Base-by-base conservation (phyloP, 2,329 filamentous ascomycete genomes). In the Allantophomopsis cytisporea region DNA sequence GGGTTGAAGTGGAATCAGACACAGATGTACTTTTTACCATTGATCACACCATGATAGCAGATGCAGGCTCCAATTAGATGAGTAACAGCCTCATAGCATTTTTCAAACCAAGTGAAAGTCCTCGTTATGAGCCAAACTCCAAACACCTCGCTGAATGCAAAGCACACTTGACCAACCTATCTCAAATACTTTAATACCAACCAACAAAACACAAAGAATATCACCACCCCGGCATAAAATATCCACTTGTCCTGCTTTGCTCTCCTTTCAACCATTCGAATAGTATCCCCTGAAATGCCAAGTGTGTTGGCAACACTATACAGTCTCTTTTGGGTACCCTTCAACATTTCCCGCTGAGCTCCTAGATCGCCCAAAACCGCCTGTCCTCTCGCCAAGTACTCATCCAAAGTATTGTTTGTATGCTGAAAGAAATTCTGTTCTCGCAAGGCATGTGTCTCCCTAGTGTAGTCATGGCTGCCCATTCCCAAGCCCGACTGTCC, bases 161-260 rank as follows among this genome's bases (percentile, higher is more conserved):
- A 17, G 23, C 31, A 34, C 7, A 34, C 7, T 17, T 12, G 31
- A 16, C 20, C 14, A 6, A 13, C 39, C 32, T 37, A 89, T 56
- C 84, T 68, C 61, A 98, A 59, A 56, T 76, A 96, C 61, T 88
- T 83, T 55, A 98, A 57, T 41, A 94, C 87, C 47, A 91, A 63
- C 77, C 86, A 96, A 60, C 89, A 94, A 57, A 98, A 98, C 31
- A 73, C 55, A 52, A 96, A 83, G 60, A 98, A 98, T 30, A 91
- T 61, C 5, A 93, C 61, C 2, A 89, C 86, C 0, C 91, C 87
- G 0, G 67, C 82, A 71, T 83, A 83, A 59, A 98, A 98, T 30
- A 98, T 94, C 87, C 88, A 96, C 63, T 95, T 96, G 59, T 98
- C 91, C 65, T 96, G 83, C 59, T 78, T 83, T 38, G 91, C 87